Percentiles rank a stretch among this genome's conserved stretches.
phyloP scores from a whole-genome alignment of 2,329 filamentous ascomycete genomes.

The Fusarium irregulare region DNA sequence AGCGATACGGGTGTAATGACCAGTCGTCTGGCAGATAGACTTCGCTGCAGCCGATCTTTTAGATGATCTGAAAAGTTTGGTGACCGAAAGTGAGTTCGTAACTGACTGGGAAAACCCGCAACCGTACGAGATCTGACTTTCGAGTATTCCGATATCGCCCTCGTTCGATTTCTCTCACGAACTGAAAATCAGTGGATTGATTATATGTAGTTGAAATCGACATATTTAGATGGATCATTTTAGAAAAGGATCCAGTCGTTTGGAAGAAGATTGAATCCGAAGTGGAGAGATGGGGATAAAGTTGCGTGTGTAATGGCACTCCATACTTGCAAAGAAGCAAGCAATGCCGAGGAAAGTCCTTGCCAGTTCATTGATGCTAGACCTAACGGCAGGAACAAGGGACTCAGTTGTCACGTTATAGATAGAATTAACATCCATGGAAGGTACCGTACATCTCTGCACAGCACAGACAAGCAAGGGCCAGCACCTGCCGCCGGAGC shows the following conservation, averaged over 20 bases:
- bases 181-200: conserved; percentile 7
- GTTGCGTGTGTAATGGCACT: not conserved
- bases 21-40: not conserved
- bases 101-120: not conserved
- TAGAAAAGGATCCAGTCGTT: not conserved
- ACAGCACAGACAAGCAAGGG: conserved; percentile 6
- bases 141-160: conserved; percentile 4
- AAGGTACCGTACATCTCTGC: not conserved
- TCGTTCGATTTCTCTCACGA: conserved; percentile 12
- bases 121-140: conserved; percentile 3
- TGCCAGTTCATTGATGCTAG: not conserved
- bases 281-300: conserved; percentile 9
- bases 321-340: conserved; percentile 18
- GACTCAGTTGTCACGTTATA: conserved; percentile 13
- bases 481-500: conserved; percentile 42
- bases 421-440: not conserved
- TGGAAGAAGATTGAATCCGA: conserved; percentile 1
- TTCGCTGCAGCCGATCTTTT: not conserved
- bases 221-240: conserved; percentile 19
- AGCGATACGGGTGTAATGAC: not conserved
- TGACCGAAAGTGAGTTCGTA: not conserved
- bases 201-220: conserved; percentile 18
- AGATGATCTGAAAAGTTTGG: conserved; percentile 2
- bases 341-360: conserved; percentile 32
- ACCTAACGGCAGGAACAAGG: conserved; percentile 16